Conservation (phyloP, 306 rosid genomes). For the Quercus agrifolia region DNA sequence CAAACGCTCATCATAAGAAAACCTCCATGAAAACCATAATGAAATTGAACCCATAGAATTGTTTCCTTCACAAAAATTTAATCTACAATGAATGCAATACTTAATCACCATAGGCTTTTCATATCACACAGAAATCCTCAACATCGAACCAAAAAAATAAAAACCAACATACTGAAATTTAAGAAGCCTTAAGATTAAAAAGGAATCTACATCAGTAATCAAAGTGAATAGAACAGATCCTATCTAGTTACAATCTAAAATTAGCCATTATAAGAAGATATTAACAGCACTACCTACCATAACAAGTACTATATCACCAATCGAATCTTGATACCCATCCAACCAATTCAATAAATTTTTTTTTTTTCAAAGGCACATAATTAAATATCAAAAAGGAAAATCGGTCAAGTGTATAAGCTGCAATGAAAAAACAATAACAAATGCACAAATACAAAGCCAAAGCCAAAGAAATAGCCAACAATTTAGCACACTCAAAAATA, state of each 20-base stretch:
- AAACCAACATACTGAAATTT: neutral
- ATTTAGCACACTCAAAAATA: constrained; percentile 10
- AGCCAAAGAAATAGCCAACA: constrained; percentile 22
- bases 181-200: constrained; percentile 4
- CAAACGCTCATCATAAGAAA: neutral
- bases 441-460: constrained; percentile 24
- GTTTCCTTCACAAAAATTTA: constrained; percentile 4
- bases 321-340: constrained; percentile 13
- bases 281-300: constrained; percentile 19
- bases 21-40: constrained; percentile 1
- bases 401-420: constrained; percentile 12
- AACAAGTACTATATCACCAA: constrained; percentile 29
- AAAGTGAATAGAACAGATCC: constrained; percentile 51
- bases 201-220: neutral
- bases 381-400: constrained; percentile 7
- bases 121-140: neutral
- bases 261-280: constrained; percentile 1
- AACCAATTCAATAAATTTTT: constrained; percentile 1
- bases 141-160: constrained; percentile 8
- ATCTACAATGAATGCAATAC: constrained; percentile 18
- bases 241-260: constrained; percentile 24
- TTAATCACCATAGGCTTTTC: constrained; percentile 8
- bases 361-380: neutral
- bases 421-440: constrained; percentile 32
- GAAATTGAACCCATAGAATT: neutral